phyloP scores from a whole-genome alignment of 1,284 basidiomycete species.

The Xerocomus nothofagi region DNA sequence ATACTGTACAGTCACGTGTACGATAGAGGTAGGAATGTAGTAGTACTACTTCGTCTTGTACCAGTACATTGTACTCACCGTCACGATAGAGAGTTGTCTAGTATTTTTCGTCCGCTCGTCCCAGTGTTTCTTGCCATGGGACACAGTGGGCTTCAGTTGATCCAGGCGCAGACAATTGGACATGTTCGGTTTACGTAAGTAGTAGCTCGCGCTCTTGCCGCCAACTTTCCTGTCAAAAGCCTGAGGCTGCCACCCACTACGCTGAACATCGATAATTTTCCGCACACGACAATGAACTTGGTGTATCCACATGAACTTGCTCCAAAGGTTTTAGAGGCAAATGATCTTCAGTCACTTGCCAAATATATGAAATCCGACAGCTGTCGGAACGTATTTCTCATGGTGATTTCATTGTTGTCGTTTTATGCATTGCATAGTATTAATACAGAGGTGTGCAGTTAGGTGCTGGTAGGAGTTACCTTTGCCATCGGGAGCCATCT shows the following conservation, averaged over 20 bases:
- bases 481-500: background rate
- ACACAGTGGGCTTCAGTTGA: too few relatives aligned
- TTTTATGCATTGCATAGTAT: background rate
- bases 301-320: slow-evolving; percentile 4
- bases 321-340: slow-evolving; percentile 32
- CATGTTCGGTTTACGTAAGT: too few relatives aligned
- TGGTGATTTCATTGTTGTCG: slow-evolving; percentile 49
- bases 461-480: slow-evolving; percentile 53
- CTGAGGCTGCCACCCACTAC: background rate
- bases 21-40: too few relatives aligned
- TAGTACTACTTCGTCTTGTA: too few relatives aligned
- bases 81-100: too few relatives aligned
- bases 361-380: slow-evolving; percentile 66
- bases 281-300: slow-evolving; percentile 17
- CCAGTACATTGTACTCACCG: too few relatives aligned
- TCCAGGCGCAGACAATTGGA: too few relatives aligned
- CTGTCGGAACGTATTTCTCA: slow-evolving; percentile 68
- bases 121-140: too few relatives aligned
- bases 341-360: slow-evolving; percentile 49
- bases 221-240: too few relatives aligned
- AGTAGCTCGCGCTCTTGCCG: too few relatives aligned
- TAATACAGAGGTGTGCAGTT: slow-evolving; percentile 40
- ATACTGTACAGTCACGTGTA: too few relatives aligned
- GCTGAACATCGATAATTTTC: background rate
- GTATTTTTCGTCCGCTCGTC: too few relatives aligned